These are phyloP conservation scores for Globisporangium orthogonon DNA, from an alignment of 352 stramenopile genomes.

Conservation along the genomic window DNA sequence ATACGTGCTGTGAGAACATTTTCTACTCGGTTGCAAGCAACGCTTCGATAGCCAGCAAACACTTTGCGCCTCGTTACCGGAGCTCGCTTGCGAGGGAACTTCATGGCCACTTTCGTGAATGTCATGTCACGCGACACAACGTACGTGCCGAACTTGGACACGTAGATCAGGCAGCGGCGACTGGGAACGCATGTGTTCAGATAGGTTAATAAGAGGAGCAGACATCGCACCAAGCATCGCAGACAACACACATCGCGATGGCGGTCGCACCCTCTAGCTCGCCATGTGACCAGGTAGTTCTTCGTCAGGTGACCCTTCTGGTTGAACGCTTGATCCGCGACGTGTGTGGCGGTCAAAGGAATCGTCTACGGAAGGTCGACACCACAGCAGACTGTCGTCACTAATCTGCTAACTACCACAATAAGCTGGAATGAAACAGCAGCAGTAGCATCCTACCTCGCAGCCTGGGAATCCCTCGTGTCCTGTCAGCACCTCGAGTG, in stretches of 20 bases:
- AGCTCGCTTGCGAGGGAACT: slow-evolving; percentile 72
- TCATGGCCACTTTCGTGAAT: slow-evolving; percentile 86
- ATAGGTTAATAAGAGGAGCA: not conserved
- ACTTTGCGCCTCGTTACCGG: slow-evolving; percentile 22
- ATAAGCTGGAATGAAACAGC: not conserved
- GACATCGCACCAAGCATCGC: not conserved
- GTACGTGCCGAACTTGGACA: slow-evolving; percentile 60
- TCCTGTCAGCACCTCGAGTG: slow-evolving; percentile 63
- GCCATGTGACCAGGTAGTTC: slow-evolving; percentile 81
- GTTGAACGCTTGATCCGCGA: slow-evolving; percentile 63
- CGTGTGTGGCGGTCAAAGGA: slow-evolving; percentile 78
- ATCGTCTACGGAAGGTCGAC: slow-evolving; percentile 44
- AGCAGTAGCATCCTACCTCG: slow-evolving; percentile 34
- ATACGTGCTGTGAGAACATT: not conserved
- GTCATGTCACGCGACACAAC: slow-evolving; percentile 78
- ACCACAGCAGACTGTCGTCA: slow-evolving; percentile 1
- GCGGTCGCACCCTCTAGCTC: slow-evolving; percentile 57
- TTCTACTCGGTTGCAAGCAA: too few species aligned
- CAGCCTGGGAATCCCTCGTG: slow-evolving; percentile 77
- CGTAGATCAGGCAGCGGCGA: slow-evolving; percentile 72
- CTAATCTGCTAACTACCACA: not conserved
- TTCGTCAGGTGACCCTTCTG: slow-evolving; percentile 71
- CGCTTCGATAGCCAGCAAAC: too few species aligned
- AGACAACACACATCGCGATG: not conserved
- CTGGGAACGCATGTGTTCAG: slow-evolving; percentile 17